Evolutionary conservation across 2,329 filamentous ascomycete genomes (phyloP).

Genomic region (Colletotrichum sp.): DNA sequence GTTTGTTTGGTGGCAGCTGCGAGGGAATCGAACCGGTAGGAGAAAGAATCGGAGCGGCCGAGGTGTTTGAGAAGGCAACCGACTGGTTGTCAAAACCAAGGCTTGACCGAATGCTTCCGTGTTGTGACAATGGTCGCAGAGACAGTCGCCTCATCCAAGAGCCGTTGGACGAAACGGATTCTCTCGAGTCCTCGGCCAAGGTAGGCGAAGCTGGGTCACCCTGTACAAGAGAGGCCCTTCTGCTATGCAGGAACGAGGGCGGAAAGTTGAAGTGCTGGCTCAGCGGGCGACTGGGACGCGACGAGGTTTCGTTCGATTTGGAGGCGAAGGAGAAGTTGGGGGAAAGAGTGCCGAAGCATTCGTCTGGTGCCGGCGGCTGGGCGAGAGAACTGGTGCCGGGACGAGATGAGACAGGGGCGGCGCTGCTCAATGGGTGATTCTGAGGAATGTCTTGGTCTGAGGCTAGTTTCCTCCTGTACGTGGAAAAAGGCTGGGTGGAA

Average conservation of each 20-base stretch:
- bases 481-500: conserved; percentile 24
- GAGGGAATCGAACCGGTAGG: conserved; percentile 40
- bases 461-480: conserved; percentile 13
- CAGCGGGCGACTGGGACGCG: conserved; percentile 33
- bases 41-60: conserved; percentile 67
- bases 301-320: conserved; percentile 27
- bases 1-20: conserved; percentile 71
- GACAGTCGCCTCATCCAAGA: conserved; percentile 80
- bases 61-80: conserved; percentile 69
- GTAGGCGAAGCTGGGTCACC: conserved; percentile 41
- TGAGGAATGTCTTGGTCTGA: conserved; percentile 37
- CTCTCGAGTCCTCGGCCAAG: conserved; percentile 51
- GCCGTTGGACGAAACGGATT: conserved; percentile 65
- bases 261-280: conserved; percentile 41
- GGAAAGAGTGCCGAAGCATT: conserved; percentile 22
- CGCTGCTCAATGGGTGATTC: conserved; percentile 28
- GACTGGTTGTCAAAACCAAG: conserved; percentile 70
- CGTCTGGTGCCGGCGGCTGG: conserved; percentile 33
- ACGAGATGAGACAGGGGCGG: conserved; percentile 37
- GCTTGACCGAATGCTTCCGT: conserved; percentile 69
- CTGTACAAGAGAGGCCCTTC: conserved; percentile 49
- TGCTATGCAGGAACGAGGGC: conserved; percentile 41
- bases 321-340: conserved; percentile 20
- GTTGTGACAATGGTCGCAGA: conserved; percentile 67
- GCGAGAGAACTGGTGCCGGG: conserved; percentile 48